Evolutionary conservation across 164 flowering plant species (phyloP), one percentile per base, ranked within the genome.

Genomic region (Euptelea pleiosperma): DNA sequence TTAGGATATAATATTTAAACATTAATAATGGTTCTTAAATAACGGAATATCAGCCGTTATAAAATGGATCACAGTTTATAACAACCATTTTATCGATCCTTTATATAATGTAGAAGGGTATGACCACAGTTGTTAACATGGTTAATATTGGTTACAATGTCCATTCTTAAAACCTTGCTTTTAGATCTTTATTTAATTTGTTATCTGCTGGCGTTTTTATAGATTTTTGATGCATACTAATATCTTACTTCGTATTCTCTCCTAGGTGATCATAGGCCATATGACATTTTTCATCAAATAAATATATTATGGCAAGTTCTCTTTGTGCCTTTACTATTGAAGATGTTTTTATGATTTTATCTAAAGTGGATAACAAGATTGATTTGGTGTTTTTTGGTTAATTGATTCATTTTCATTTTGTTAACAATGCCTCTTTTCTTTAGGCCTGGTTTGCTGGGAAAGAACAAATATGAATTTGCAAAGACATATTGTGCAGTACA

Each of bases 221-320:
- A n/a, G 5, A 12, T 14, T 49, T 57, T 55, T 19, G 47, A 9
- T 35, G 44, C 54, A 58, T 65, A 67, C 65, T 78, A 67, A 76
- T 36, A 41, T 65, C 42, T 56, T 46, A 47, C 49, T 45, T 55
- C 64, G 71, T 49, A 54, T 64, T 58, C 72, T 65, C 63, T 78
- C 80, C 81, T 86, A 82, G 92, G 87, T 81, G 94, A 78, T 64
- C 65, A 65, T 78, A 93, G 99, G 81, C 96, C 99, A 6, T 94
- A 46, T 67, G 99, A 94, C 86, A 88, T 94, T 64, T 94, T 79
- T 71, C 86, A 90, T 80, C 99, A 94, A 77, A 82, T 94, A 70
- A 77, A 94, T 68, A 80, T 91, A 73, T 60, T 94, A 59, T 94
- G 99, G 99, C 60, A 75, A 90, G 82, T 75, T 51, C 57, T 55